Evolutionary conservation across 1,139 yeast genomes (phyloP), one percentile per base, ranked within the genome.

Genomic region (Eremothecium cymbalariae): DNA sequence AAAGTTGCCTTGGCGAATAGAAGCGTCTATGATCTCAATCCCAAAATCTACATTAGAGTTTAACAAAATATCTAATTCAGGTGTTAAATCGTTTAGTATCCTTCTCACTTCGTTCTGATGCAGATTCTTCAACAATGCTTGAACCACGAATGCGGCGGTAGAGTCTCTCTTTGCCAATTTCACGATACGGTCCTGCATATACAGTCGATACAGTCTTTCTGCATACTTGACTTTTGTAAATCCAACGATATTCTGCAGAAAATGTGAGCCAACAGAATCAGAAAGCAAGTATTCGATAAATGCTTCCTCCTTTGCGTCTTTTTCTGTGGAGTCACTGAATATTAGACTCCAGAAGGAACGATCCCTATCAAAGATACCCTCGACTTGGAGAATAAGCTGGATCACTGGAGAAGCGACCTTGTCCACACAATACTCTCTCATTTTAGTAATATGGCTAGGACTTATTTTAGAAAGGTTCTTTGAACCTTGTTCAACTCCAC

Each of bases 191-290:
- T 77, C 81, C 42, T 72, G 72, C 77, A 88, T 84, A 61, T 86
- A 84, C 8, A 73, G 56, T 33, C 63, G 65, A 60, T 77, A 84
- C 33, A 88, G 60, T 48, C 94, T 70, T 47, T 78, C 82, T 28
- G 81, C 72, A 50, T 75, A 74, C 46, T 74, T 78, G 41, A 72
- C 61, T 45, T 93, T 76, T 32, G 81, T 81, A 36, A 71, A 73
- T 32, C 71, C 73, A 35, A 88, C 66, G 15, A 77, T 70, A 13
- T 78, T 70, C 58, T 88, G 88, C 27, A 88, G 65, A 62, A 88
- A 86, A 60, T 86, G 96, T 1, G 94, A 80, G 1, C 97, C 98
- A 11, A 86, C 85, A 1, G 94, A 68, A 52, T 88, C 95, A 5
- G 93, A 77, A 33, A 88, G 62, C 38, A 88, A 65, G 53, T 82